Evolutionary conservation across 768 basidiomycete genomes (phyloP).

Genomic region (Termitomyces sp.): DNA sequence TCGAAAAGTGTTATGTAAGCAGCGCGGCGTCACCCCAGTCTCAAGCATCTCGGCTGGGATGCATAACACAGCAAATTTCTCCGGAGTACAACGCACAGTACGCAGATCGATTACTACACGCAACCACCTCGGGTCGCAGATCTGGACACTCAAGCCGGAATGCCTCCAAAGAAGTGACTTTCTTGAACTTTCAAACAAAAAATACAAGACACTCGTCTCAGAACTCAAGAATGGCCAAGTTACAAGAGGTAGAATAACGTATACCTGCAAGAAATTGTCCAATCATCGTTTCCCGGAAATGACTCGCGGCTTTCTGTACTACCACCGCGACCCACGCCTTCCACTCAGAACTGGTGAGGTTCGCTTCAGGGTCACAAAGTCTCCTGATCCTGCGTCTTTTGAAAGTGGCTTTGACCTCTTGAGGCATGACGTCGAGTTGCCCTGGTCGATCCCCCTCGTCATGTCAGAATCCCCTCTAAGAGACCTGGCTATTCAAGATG

Average conservation of each 20-base stretch:
- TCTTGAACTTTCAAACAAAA: not conserved
- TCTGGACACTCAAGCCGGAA: not conserved
- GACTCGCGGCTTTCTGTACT: constrained; percentile 17
- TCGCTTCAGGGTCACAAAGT: constrained; percentile 14
- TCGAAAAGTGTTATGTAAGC: constrained; percentile 5
- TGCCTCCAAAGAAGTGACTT: not conserved
- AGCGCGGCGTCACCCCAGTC: no score
- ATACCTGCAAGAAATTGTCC: no score
- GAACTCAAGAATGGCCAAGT: not conserved
- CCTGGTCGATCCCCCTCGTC: constrained; percentile 11
- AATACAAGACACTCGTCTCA: no score
- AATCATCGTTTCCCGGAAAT: not conserved
- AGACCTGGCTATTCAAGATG: not conserved
- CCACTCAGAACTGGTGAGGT: constrained; percentile 8
- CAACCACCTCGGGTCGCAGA: no score
- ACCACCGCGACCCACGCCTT: constrained; percentile 1
- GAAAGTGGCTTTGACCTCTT: constrained; percentile 11
- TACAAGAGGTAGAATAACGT: no score
- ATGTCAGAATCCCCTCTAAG: not conserved
- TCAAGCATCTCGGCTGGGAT: no score
- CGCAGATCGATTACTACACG: no score
- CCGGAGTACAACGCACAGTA: no score
- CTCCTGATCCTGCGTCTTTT: constrained; percentile 5
- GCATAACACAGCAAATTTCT: no score
- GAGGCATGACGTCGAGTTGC: not conserved